Evolutionary conservation across 2,329 filamentous ascomycete genomes (phyloP).

Genomic region (Ophiostoma sp.): DNA sequence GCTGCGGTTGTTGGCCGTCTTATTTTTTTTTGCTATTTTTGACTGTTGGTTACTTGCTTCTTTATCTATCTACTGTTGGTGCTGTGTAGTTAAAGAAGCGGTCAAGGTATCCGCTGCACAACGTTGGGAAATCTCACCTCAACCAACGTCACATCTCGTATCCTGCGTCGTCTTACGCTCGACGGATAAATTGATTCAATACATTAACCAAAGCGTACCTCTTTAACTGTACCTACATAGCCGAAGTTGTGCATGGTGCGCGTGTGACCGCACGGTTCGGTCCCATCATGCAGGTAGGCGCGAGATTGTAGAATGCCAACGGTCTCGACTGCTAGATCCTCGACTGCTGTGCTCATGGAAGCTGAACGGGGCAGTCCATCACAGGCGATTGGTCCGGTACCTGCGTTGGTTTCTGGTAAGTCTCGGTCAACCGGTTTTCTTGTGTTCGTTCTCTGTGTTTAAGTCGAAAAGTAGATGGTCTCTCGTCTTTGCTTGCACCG

Average conservation of each 20-base stretch:
- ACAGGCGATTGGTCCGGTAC: background rate
- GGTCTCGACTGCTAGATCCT: background rate
- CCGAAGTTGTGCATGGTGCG: background rate
- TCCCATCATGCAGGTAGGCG: no score
- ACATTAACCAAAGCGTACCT: no score
- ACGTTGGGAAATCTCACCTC: no score
- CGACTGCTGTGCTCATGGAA: background rate
- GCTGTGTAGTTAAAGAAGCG: background rate
- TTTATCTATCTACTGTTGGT: no score
- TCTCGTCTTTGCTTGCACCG: background rate
- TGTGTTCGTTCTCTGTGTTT: background rate
- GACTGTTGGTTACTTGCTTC: background rate
- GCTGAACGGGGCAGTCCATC: background rate
- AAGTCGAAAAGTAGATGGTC: no score
- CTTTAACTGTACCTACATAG: background rate
- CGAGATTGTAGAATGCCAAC: background rate
- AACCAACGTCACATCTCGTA: background rate
- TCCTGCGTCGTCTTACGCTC: background rate
- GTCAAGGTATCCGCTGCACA: background rate
- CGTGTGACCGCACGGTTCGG: background rate
- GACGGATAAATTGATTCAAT: background rate
- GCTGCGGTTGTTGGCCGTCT: no score
- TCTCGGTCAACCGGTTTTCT: background rate
- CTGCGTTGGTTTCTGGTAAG: conserved; percentile 4
- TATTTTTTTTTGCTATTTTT: background rate